Evolutionary conservation across 2,329 filamentous ascomycete genomes (phyloP).

Genomic region (Cladophialophora exuberans): DNA sequence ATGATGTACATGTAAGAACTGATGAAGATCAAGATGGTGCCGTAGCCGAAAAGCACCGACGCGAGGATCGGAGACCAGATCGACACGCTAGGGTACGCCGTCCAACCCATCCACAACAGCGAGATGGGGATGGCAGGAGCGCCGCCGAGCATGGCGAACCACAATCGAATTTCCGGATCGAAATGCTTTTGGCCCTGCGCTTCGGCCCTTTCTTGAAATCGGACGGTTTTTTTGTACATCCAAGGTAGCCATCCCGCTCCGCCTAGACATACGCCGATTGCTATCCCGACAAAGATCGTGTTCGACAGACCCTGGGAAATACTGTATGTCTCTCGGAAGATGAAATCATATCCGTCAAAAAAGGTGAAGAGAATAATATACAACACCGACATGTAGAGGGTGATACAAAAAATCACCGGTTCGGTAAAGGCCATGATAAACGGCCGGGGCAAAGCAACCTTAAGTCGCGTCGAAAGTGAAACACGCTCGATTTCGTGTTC

Average conservation of each 20-base stretch:
- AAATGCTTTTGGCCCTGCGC: slow-evolving; percentile 45
- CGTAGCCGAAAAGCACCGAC: slow-evolving; percentile 57
- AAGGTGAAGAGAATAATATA: slow-evolving; percentile 43
- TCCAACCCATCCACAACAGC: slow-evolving; percentile 65
- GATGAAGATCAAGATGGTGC: slow-evolving; percentile 55
- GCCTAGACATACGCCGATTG: slow-evolving; percentile 45
- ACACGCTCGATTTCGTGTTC: slow-evolving; percentile 50
- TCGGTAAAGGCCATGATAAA: slow-evolving; percentile 53
- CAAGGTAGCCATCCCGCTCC: slow-evolving; percentile 48
- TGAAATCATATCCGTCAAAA: slow-evolving; percentile 54
- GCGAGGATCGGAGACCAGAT: slow-evolving; percentile 57
- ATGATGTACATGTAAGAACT: slow-evolving; percentile 62
- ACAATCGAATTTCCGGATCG: slow-evolving; percentile 58
- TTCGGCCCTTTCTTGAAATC: slow-evolving; percentile 47
- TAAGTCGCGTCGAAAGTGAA: slow-evolving; percentile 43
- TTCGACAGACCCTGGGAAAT: slow-evolving; percentile 51
- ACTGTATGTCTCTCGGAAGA: slow-evolving; percentile 53
- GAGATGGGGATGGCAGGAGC: slow-evolving; percentile 54
- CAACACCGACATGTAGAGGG: slow-evolving; percentile 36
- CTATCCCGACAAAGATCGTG: slow-evolving; percentile 53
- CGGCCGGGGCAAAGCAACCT: slow-evolving; percentile 51
- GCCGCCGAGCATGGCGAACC: slow-evolving; percentile 57
- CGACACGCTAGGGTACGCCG: slow-evolving; percentile 47
- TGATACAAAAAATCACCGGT: slow-evolving; percentile 37
- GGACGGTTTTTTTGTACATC: slow-evolving; percentile 50